Evolutionary conservation across 495 filamentous ascomycete genomes (phyloP), one percentile per base, ranked within the genome.

Genomic region (Durotheca rogersii): DNA sequence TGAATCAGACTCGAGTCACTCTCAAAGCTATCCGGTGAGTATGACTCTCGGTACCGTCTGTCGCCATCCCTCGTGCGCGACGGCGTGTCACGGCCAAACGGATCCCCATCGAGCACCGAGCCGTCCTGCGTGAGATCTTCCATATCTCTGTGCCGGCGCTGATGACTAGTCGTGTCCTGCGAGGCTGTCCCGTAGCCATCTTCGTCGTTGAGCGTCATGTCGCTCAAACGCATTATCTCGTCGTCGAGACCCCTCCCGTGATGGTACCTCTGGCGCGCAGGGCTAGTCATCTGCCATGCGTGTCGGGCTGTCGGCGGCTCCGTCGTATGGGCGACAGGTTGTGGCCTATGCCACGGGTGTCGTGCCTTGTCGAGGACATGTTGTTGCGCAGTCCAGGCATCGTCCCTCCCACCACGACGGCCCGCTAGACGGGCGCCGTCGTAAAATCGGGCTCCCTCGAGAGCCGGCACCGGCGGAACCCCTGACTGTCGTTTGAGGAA

Each of bases 371-470:
- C 25, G 9, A 27, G 19, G 16, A 38, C 47, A 6, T 52, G 46
- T n/a, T 58, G 45, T 16, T 51, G 40, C 6, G 15, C 38, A 29
- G 54, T 31, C 29, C 42, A 29, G 3, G 33, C 48, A 12, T 53
- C 35, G 7, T 30, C 25, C 27, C 50, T 41, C 29, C 29, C 59
- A 27, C 27, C 43, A 1, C 48, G 43, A 11, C 36, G 10, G 3
- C 60, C 60, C 11, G 43, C 35, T 2, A 49, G 30, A 19, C 56
- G 60, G 18, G 56, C 59, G 25, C 49, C 55, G 14, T 59, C 51
- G 18, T 39, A 45, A 10, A 50, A 21, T 2, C 41, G 50, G 12
- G 56, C 45, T 5, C 53, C 51, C 10, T 54, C 47, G 18, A 41
- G 14, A 18, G 29, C 39, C 2, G 48, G 43, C 5, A 17, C 14